Percentiles rank a stretch among this genome's conserved stretches.
These are phyloP conservation scores for Ascomycota sp. DNA, from an alignment of 2,329 filamentous ascomycete species.

Conservation along the genomic window DNA sequence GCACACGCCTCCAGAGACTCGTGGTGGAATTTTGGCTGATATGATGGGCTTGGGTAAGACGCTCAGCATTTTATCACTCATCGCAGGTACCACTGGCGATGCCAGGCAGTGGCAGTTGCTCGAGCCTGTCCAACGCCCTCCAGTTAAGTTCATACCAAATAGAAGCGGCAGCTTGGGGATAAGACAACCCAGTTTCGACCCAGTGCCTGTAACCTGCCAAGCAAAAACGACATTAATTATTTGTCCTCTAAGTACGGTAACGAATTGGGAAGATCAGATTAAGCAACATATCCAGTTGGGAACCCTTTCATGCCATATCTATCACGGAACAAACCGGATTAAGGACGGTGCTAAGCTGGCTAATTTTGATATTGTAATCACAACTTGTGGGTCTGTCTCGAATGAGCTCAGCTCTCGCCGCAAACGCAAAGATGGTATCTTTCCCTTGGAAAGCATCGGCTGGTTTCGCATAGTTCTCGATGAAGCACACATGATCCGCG, in stretches of 20 bases:
- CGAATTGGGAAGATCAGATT: constrained; percentile 89
- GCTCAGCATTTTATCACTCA: constrained; percentile 60
- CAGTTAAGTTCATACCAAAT: constrained; percentile 16
- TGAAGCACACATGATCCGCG: constrained; percentile 85
- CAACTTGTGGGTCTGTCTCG: constrained; percentile 74
- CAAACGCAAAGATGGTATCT: constrained; percentile 33
- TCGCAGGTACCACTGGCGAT: constrained; percentile 41
- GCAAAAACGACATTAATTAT: constrained; percentile 64
- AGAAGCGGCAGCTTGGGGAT: constrained; percentile 9
- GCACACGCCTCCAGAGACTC: constrained; percentile 38
- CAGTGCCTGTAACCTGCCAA: constrained; percentile 38
- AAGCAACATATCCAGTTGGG: constrained; percentile 50
- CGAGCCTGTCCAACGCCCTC: constrained; percentile 25
- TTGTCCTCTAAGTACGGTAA: constrained; percentile 72
- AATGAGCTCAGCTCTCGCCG: constrained; percentile 49
- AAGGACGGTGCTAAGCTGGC: constrained; percentile 46
- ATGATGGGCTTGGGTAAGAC: constrained; percentile 85
- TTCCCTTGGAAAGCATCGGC: constrained; percentile 53
- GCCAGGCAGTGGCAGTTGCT: constrained; percentile 37
- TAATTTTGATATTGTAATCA: constrained; percentile 65
- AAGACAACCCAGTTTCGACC: constrained; percentile 18
- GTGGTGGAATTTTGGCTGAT: constrained; percentile 56
- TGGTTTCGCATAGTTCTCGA: constrained; percentile 91
- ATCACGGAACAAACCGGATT: constrained; percentile 60
- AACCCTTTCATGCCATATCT: constrained; percentile 52